Evolutionary conservation across 192 early-diverging fungal genomes (phyloP), one percentile per base, ranked within the genome.

Genomic region (Geranomyces michiganensis): DNA sequence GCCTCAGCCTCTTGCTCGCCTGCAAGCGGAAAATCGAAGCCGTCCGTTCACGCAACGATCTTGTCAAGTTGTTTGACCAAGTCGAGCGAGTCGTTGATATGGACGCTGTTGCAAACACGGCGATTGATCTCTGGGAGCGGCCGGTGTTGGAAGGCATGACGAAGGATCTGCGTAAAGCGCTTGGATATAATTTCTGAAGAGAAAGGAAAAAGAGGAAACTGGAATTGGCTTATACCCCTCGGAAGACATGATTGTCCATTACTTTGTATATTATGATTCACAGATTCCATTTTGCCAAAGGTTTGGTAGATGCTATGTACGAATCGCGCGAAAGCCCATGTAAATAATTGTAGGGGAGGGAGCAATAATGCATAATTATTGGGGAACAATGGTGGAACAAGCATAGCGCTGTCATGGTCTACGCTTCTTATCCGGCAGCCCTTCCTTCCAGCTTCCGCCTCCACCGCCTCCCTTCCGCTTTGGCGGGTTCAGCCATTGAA

Each of bases 101-200:
- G 58, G 72, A 81, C 46, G 73, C 74, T 0, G 81, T 85, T 0
- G 75, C 75, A 19, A 73, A 66, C 21, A 77, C 74, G 13, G 74
- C 78, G 3, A 76, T 85, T 31, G 78, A 78, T 33, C 36, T 79
- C 15, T 85, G 84, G 84, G 81, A 85, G 62, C 71, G 69, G 44
- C 73, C 80, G 13, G 44, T 75, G 41, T 49, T 81, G 53, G 73
- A 72, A 33, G 71, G 68, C 10, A 69, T 81, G 73, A 60, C 67
- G 1, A 69, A 68, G 27, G 76, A 77, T 24, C 21, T 48, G 0
- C 43, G 75, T 6, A 71, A 71, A 36, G 56, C 63, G 15, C 49
- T 76, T 12, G 75, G 75, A 12, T 75, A 74, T 51, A 73, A 66
- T 41, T 73, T 71, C 49, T 71, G 68, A 70, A 41, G 10, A 41